phyloP scores from a whole-genome alignment of 257 asterid genomes.

The Solanum tacnaense region DNA sequence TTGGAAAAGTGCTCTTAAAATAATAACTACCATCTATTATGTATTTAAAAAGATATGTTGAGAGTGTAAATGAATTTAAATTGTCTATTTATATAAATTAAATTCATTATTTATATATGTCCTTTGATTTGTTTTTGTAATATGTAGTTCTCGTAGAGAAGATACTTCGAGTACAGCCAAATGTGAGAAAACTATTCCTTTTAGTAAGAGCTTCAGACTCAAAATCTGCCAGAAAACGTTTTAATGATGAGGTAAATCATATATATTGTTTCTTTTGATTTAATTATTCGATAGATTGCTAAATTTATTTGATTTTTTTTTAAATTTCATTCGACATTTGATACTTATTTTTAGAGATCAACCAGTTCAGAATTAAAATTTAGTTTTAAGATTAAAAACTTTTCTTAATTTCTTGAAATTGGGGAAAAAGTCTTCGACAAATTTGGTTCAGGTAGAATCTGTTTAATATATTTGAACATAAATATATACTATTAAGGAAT shows the following conservation, averaged over 20 bases:
- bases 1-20: neutral
- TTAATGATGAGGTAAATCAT: slow-evolving; percentile 6
- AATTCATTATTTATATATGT: neutral
- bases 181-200: slow-evolving; percentile 4
- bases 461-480: too few relatives aligned
- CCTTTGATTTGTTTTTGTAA: neutral
- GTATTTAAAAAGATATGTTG: neutral
- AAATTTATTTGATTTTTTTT: neutral
- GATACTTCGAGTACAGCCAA: slow-evolving; percentile 10
- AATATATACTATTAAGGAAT: too few relatives aligned
- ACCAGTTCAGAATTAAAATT: too few relatives aligned
- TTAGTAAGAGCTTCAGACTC: neutral
- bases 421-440: neutral
- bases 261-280: neutral
- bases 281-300: neutral
- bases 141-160: slow-evolving; percentile 9
- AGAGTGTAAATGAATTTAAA: neutral
- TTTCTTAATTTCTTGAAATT: neutral
- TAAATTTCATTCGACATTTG: neutral
- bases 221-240: neutral
- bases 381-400: too few relatives aligned
- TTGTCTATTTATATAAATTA: too few relatives aligned
- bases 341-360: neutral
- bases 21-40: neutral
- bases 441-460: neutral